These are phyloP conservation scores for Geotrichum phurueaensis DNA, from an alignment of 1,139 yeast genomes.

Conservation along the genomic window DNA sequence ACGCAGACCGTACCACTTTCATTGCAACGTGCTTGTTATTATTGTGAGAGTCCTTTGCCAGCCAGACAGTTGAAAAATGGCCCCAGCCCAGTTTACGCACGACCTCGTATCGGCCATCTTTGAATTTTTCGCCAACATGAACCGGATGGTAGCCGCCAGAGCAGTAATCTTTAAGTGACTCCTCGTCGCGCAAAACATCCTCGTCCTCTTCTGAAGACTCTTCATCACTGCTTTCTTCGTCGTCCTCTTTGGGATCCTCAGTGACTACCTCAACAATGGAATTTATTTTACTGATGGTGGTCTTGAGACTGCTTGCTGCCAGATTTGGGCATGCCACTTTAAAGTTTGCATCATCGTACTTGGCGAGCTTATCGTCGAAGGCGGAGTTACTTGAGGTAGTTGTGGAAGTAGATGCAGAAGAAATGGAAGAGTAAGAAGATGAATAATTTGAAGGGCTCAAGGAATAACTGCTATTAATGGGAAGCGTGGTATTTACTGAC, in stretches of 20 bases:
- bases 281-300: neutral
- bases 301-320: neutral
- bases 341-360: neutral
- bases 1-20: conserved; percentile 69
- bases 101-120: conserved; percentile 55
- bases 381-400: neutral
- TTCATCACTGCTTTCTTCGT: neutral
- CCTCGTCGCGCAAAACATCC: conserved; percentile 44
- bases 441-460: conserved; percentile 1
- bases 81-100: conserved; percentile 89
- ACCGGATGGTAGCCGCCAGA: conserved; percentile 90
- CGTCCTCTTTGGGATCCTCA: conserved; percentile 1
- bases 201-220: conserved; percentile 12
- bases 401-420: neutral
- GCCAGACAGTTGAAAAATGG: conserved; percentile 85
- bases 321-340: neutral
- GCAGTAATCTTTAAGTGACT: conserved; percentile 63
- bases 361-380: neutral
- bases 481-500: neutral
- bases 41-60: conserved; percentile 50
- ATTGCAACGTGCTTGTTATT: conserved; percentile 64
- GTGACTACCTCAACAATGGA: neutral
- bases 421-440: neutral
- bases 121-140: conserved; percentile 58
- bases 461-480: neutral